These are phyloP conservation scores for Aspergillus piperis DNA, from an alignment of 2,329 filamentous ascomycete species.

Conservation along the genomic window DNA sequence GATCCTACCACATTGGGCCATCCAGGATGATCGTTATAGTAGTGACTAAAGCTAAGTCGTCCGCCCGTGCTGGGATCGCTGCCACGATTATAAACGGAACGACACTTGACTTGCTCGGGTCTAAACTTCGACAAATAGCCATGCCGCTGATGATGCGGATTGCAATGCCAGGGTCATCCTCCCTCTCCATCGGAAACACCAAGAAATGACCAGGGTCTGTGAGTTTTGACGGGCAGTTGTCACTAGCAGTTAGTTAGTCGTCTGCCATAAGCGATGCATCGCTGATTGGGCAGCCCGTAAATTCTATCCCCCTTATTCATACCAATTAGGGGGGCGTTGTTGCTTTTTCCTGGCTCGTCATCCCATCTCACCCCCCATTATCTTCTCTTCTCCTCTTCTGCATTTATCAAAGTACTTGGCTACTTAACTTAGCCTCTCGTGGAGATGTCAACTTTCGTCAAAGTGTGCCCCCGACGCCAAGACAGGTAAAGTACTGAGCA, in stretches of 20 bases:
- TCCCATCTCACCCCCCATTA: too few relatives aligned
- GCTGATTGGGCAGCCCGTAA: neutral
- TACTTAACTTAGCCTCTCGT: constrained; percentile 1
- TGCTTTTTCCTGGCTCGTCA: neutral
- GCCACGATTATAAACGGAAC: neutral
- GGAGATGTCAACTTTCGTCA: constrained; percentile 5
- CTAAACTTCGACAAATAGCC: neutral
- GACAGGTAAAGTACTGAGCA: neutral
- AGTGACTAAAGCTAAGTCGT: neutral
- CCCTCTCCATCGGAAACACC: neutral
- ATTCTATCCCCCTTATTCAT: neutral
- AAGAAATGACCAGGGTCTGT: neutral
- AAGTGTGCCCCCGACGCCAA: neutral
- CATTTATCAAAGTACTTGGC: neutral
- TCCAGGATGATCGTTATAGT: constrained; percentile 3
- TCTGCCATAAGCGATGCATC: neutral
- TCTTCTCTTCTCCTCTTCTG: too few relatives aligned
- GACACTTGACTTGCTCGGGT: neutral
- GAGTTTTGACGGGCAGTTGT: neutral
- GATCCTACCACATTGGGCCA: constrained; percentile 1
- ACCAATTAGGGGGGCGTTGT: neutral
- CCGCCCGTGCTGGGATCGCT: neutral
- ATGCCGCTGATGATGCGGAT: neutral
- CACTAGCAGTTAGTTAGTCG: too few relatives aligned
- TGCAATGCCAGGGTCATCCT: neutral